Conservation (phyloP, 371 early-diverging fungal species). For the Circinella minor region DNA sequence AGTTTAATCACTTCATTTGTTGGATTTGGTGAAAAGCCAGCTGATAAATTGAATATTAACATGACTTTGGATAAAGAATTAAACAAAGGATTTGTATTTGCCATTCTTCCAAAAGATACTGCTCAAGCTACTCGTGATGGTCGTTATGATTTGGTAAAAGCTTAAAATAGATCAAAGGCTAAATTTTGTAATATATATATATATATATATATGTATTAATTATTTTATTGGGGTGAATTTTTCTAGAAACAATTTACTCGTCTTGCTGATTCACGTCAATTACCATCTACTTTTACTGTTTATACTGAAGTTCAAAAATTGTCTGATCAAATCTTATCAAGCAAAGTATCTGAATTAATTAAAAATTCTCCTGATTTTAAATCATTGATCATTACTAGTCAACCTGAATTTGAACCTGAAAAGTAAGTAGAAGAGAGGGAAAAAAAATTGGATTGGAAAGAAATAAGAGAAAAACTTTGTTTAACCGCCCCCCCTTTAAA, state of each 20-base stretch:
- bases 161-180: no score
- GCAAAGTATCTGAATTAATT: slow-evolving; percentile 42
- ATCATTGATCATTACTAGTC: slow-evolving; percentile 43
- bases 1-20: slow-evolving; percentile 27
- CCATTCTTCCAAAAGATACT: slow-evolving; percentile 58
- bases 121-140: slow-evolving; percentile 54
- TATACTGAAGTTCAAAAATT: slow-evolving; percentile 51
- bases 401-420: slow-evolving; percentile 55
- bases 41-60: slow-evolving; percentile 35
- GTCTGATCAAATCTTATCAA: slow-evolving; percentile 38
- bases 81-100: slow-evolving; percentile 67
- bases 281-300: slow-evolving; percentile 31
- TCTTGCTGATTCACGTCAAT: slow-evolving; percentile 16
- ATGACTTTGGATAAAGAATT: slow-evolving; percentile 51
- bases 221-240: not conserved
- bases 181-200: not conserved
- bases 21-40: slow-evolving; percentile 28
- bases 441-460: no score
- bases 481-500: slow-evolving; percentile 2
- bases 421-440: slow-evolving; percentile 29
- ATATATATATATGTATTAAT: not conserved
- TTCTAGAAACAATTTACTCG: slow-evolving; percentile 31
- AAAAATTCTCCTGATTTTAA: slow-evolving; percentile 41
- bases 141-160: slow-evolving; percentile 69
- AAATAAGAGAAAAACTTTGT: slow-evolving; percentile 24